These are phyloP conservation scores for Eutypa lata DNA, from an alignment of 2,329 filamentous ascomycete genomes.

Conservation along the genomic window DNA sequence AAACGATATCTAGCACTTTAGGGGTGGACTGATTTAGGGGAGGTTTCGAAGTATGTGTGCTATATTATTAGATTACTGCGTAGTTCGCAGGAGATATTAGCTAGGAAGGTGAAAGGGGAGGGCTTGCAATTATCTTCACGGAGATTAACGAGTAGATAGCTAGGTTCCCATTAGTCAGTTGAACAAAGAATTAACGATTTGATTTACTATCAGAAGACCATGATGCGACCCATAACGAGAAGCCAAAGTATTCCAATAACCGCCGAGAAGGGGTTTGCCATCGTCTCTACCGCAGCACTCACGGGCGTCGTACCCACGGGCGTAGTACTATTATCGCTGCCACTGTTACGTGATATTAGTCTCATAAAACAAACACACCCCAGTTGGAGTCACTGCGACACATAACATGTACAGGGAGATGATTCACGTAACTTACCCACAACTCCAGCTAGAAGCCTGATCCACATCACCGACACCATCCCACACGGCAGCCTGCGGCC, in stretches of 20 bases:
- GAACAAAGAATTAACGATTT: background rate
- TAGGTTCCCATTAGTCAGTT: background rate
- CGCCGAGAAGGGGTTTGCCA: slow-evolving; percentile 14
- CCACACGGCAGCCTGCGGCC: slow-evolving; percentile 34
- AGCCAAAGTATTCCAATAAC: slow-evolving; percentile 7
- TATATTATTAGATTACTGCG: no score
- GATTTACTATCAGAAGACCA: background rate
- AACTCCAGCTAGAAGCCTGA: slow-evolving; percentile 32
- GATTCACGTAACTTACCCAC: no score
- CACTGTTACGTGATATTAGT: background rate
- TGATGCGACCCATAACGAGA: background rate
- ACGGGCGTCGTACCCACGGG: background rate
- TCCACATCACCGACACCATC: slow-evolving; percentile 30
- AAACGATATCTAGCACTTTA: slow-evolving; percentile 12
- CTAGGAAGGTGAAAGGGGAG: no score
- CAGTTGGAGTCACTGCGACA: no score
- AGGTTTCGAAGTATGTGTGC: no score
- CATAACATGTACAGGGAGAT: no score
- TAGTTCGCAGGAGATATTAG: no score
- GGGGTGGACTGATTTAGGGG: no score
- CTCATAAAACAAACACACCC: no score
- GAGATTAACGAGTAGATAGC: no score
- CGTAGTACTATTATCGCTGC: background rate
- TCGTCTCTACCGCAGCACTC: slow-evolving; percentile 4
- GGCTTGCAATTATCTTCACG: no score